Percentiles rank a stretch among this genome's conserved stretches.
These are phyloP conservation scores for Botrytis pseudocinerea DNA, from an alignment of 2,329 filamentous ascomycete species.

Conservation along the genomic window DNA sequence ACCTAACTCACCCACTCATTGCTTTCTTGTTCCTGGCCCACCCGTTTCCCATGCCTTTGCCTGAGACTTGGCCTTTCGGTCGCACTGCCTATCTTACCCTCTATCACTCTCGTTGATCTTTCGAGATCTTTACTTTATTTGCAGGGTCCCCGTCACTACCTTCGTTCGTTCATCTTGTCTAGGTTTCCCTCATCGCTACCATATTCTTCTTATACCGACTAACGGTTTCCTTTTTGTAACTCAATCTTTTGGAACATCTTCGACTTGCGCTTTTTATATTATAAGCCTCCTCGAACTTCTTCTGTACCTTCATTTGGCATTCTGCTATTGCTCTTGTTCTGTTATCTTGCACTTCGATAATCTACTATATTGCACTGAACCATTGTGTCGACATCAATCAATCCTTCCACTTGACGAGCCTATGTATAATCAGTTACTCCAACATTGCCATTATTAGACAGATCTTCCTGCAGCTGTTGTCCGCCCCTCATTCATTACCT, in stretches of 20 bases:
- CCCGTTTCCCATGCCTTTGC: conserved; percentile 28
- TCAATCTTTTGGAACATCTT: conserved; percentile 40
- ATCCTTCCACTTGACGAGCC: conserved; percentile 27
- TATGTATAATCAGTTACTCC: conserved; percentile 41
- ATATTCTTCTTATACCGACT: conserved; percentile 41
- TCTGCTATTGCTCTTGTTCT: conserved; percentile 38
- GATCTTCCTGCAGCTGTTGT: conserved; percentile 40
- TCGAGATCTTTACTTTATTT: conserved; percentile 40
- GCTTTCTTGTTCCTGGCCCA: conserved; percentile 37
- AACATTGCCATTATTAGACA: conserved; percentile 40
- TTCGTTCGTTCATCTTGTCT: conserved; percentile 37
- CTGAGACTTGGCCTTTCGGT: conserved; percentile 36
- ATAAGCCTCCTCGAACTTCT: conserved; percentile 40
- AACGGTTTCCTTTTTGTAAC: conserved; percentile 40
- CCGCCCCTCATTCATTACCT: conserved; percentile 44
- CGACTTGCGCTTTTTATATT: conserved; percentile 39
- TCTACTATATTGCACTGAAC: conserved; percentile 28
- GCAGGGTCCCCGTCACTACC: conserved; percentile 40
- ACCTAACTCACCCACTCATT: conserved; percentile 22
- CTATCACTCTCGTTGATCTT: conserved; percentile 39
- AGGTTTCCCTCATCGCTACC: conserved; percentile 37
- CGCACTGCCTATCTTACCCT: conserved; percentile 38
- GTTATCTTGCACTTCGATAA: conserved; percentile 33
- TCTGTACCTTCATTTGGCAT: conserved; percentile 42
- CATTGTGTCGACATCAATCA: conserved; percentile 21